A percentile compares a stretch with the other conserved stretches of the same genome.
These are phyloP conservation scores for Carallia brachiata DNA, from an alignment of 345 rosid genomes.

Conservation along the genomic window DNA sequence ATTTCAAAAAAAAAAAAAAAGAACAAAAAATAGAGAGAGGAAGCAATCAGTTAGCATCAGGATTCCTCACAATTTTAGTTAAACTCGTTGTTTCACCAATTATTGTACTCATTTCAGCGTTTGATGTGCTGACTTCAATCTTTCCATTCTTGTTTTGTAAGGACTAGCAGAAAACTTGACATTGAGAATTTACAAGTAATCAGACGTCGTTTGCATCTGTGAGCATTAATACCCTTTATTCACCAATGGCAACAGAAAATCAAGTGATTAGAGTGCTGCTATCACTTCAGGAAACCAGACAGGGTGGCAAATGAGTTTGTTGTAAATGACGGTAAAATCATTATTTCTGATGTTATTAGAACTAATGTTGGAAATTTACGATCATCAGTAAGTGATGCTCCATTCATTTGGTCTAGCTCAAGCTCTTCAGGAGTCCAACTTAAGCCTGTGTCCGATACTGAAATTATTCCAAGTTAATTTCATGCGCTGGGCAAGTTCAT, in stretches of 20 bases:
- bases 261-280: slow-evolving; percentile 24
- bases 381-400: slow-evolving; percentile 51
- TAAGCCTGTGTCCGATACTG: slow-evolving; percentile 53
- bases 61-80: no score
- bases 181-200: no score
- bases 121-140: no score
- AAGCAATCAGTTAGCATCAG: no score
- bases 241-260: slow-evolving; percentile 21
- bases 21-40: no score
- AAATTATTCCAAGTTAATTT: slow-evolving; percentile 17
- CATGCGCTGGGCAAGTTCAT: no score
- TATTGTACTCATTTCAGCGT: no score
- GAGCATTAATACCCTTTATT: slow-evolving; percentile 44
- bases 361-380: slow-evolving; percentile 27
- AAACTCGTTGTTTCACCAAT: no score
- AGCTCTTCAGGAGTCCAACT: slow-evolving; percentile 57
- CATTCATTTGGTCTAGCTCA: slow-evolving; percentile 80
- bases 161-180: no score
- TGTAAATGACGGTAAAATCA: slow-evolving; percentile 49
- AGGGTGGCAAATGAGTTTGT: slow-evolving; percentile 62
- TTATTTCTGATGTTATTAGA: slow-evolving; percentile 35
- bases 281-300: slow-evolving; percentile 40
- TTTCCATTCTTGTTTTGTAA: no score
- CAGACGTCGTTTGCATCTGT: slow-evolving; percentile 33
- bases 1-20: no score